Base-by-base conservation (phyloP, 768 basidiomycete species). In the Mycena rosella region DNA sequence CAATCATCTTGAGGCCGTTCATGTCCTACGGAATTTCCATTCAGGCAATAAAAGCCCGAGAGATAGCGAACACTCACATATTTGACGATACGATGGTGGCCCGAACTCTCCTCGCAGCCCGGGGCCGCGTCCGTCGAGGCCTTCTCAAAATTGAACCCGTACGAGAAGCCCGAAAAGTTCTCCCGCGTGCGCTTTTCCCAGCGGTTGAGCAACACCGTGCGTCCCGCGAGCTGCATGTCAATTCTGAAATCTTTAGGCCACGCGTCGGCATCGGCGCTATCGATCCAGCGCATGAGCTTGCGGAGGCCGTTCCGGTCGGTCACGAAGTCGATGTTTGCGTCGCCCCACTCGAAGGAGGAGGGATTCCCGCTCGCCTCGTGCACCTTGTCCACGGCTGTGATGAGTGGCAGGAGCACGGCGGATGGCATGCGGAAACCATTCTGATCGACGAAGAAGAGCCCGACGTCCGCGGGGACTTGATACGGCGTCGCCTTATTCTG, bases 151-250 rank as follows among this genome's bases (percentile, higher is more conserved):
- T 85, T 88, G 53, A 85, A 79, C 0, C 91, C 91, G 75, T 81
- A 94, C 0, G 81, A 82, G 17, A 74, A 76, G 17, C 84, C 84
- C 52, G 67, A 76, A 66, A 79, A 79, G 7, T 73, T 56, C 52
- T 84, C 82, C 22, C 74, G 65, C n/a, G 78, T 73, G 14, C 77
- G 63, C 66, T 78, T 75, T 65, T 85, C 85, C 86, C 90, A 91
- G 1, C 92, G 80, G 60, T 86, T 88, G 71, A 93, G 78, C 29
- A 94, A 72, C 18, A 91, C 78, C 0, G 92, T 93, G 60, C 79
- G 81, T 26, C 91, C 91, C 0, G 82, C 84, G 20, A 92, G 79
- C 74, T 94, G 88, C 5, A 88, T 67, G 62, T 95, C 91, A 68
- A 95, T 91, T 22, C 93, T 81, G 73, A 94, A 95, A 60, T 87